Evolutionary conservation across 108 stramenopile species (phyloP).

Genomic region (Discostella pseudostelligera): DNA sequence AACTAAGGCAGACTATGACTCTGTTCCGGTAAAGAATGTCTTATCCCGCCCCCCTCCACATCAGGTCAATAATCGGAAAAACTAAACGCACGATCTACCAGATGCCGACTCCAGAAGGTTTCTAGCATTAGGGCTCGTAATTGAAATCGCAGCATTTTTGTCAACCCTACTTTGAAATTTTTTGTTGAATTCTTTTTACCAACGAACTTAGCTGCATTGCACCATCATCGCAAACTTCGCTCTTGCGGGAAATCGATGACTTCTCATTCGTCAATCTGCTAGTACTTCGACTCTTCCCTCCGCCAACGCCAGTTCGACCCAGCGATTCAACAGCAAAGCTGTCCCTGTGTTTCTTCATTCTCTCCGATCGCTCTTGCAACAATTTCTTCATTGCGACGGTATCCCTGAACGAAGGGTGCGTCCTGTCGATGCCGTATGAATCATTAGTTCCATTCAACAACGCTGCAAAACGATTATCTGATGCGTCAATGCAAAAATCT

Average conservation of each 20-base stretch:
- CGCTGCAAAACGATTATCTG: conserved; percentile 85
- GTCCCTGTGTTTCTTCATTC: conserved; percentile 73
- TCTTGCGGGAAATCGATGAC: conserved; percentile 1
- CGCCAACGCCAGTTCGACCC: background rate
- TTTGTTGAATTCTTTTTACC: conserved; percentile 61
- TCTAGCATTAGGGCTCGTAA: too few relatives aligned
- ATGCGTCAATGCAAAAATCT: conserved; percentile 79
- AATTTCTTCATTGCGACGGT: conserved; percentile 89
- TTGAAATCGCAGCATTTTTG: too few relatives aligned
- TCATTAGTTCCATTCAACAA: conserved; percentile 88
- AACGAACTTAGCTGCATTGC: conserved; percentile 60
- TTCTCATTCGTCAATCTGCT: conserved; percentile 5
- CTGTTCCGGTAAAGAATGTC: too few relatives aligned
- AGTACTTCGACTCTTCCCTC: too few relatives aligned
- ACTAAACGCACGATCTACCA: too few relatives aligned
- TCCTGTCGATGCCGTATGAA: conserved; percentile 91
- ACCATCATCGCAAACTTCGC: conserved; percentile 17
- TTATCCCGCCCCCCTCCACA: too few relatives aligned
- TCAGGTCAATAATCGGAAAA: too few relatives aligned
- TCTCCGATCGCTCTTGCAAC: conserved; percentile 73
- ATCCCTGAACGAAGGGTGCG: conserved; percentile 83
- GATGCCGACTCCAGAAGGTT: too few relatives aligned
- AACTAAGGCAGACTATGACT: too few relatives aligned
- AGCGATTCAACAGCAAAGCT: conserved; percentile 10
- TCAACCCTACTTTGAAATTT: conserved; percentile 46